phyloP scores from a whole-genome alignment of 2,329 filamentous ascomycete species.

The Aspergillus pseudoviridinutans region DNA sequence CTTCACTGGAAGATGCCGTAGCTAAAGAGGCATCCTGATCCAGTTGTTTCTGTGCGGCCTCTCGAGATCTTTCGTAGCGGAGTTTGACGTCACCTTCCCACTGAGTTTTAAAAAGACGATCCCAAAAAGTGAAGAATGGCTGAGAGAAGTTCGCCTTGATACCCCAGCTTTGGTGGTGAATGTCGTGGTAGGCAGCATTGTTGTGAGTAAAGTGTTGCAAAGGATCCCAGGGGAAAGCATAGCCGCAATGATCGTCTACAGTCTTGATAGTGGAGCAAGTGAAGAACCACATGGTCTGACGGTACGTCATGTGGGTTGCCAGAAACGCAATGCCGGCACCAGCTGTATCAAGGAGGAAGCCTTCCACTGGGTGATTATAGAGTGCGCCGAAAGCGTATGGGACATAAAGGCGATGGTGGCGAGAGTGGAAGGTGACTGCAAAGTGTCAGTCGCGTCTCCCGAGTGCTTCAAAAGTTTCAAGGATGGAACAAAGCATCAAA shows the following conservation, averaged over 20 bases:
- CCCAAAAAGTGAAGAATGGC: slow-evolving; percentile 86
- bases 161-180: slow-evolving; percentile 98
- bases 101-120: slow-evolving; percentile 73
- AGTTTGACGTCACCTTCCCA: slow-evolving; percentile 67
- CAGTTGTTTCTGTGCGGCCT: slow-evolving; percentile 54
- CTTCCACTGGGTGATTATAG: slow-evolving; percentile 95
- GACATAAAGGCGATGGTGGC: slow-evolving; percentile 94
- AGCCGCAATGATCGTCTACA: slow-evolving; percentile 95
- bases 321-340: slow-evolving; percentile 84
- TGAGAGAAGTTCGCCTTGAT: slow-evolving; percentile 67
- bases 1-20: slow-evolving; percentile 20
- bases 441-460: neutral
- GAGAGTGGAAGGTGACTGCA: slow-evolving; percentile 82
- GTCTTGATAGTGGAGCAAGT: slow-evolving; percentile 89
- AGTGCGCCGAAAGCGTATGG: slow-evolving; percentile 95
- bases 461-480: too few species aligned
- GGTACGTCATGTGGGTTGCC: slow-evolving; percentile 72
- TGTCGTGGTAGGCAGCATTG: slow-evolving; percentile 94
- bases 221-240: slow-evolving; percentile 91
- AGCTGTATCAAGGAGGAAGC: slow-evolving; percentile 86
- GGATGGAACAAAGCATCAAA: neutral
- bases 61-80: slow-evolving; percentile 55
- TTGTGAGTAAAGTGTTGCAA: slow-evolving; percentile 89
- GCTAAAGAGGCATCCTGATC: slow-evolving; percentile 41
- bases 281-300: slow-evolving; percentile 88